Conservation (phyloP, 495 filamentous ascomycete species). For the Tuber brumale region DNA sequence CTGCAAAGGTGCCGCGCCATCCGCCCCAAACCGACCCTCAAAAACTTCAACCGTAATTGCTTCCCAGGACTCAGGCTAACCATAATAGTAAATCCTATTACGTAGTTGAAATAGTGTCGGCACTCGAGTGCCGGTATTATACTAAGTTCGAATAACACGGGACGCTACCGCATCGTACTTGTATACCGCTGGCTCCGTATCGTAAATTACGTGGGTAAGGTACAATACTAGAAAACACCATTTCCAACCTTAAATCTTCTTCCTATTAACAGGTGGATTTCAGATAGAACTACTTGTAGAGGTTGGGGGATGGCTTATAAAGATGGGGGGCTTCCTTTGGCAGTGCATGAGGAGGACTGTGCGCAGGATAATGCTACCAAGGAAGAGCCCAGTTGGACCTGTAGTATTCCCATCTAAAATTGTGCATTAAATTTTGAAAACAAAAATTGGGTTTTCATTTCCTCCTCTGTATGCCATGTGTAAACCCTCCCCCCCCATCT, state of each 20-base stretch:
- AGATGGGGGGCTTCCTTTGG: not conserved
- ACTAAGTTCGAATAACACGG: too few species aligned
- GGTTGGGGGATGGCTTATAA: not conserved
- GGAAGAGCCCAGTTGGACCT: not conserved
- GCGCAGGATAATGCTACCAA: not conserved
- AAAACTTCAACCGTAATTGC: not conserved
- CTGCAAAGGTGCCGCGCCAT: not conserved
- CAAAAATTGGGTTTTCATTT: not conserved
- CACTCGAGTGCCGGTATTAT: too few species aligned
- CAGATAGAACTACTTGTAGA: not conserved
- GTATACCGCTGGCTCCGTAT: too few species aligned
- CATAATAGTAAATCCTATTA: not conserved
- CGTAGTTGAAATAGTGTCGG: not conserved
- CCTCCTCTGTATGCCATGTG: not conserved
- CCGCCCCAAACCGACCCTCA: not conserved
- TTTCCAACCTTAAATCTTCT: not conserved
- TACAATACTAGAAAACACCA: not conserved
- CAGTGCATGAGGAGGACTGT: not conserved
- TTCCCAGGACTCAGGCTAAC: not conserved
- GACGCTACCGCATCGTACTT: too few species aligned
- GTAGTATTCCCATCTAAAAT: rapidly evolving
- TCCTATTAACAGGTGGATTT: not conserved
- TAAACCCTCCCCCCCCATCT: not conserved
- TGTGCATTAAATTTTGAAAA: too few species aligned
- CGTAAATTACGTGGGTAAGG: not conserved